phyloP scores from a whole-genome alignment of 768 basidiomycete species.

The Leucocoprinus leucothites region DNA sequence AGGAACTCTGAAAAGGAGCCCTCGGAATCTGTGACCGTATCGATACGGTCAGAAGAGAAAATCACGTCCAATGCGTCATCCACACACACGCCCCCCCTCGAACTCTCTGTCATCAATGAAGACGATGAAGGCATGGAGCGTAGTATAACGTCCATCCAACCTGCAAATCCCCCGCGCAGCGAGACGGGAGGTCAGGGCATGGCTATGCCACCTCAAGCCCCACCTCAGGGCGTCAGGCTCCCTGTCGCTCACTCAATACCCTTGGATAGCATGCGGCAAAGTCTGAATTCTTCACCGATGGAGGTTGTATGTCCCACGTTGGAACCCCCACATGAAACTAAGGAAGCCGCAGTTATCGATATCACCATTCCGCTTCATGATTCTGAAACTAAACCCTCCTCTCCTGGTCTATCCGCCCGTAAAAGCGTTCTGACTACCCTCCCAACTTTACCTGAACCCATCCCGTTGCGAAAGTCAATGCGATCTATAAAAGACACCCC shows the following conservation, averaged over 20 bases:
- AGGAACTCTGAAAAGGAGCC: background rate
- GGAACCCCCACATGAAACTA: too few species aligned
- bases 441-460: conserved; percentile 65
- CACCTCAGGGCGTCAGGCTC: background rate
- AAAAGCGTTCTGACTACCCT: conserved; percentile 21
- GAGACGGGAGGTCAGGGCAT: background rate
- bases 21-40: conserved; percentile 17
- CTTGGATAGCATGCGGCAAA: background rate
- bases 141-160: conserved; percentile 25
- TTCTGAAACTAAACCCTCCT: background rate
- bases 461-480: conserved; percentile 67
- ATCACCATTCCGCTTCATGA: conserved; percentile 12
- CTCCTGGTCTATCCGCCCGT: background rate
- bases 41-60: too few species aligned
- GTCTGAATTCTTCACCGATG: conserved; percentile 27
- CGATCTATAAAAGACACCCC: conserved; percentile 46
- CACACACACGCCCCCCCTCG: conserved; percentile 12
- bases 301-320: too few species aligned
- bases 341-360: conserved; percentile 13
- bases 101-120: conserved; percentile 70
- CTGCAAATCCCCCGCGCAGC: background rate
- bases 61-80: background rate
- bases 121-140: conserved; percentile 60
- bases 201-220: background rate
- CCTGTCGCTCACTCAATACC: background rate